phyloP scores from a whole-genome alignment of 2,329 filamentous ascomycete genomes.

The Chrysoporthe puriensis region DNA sequence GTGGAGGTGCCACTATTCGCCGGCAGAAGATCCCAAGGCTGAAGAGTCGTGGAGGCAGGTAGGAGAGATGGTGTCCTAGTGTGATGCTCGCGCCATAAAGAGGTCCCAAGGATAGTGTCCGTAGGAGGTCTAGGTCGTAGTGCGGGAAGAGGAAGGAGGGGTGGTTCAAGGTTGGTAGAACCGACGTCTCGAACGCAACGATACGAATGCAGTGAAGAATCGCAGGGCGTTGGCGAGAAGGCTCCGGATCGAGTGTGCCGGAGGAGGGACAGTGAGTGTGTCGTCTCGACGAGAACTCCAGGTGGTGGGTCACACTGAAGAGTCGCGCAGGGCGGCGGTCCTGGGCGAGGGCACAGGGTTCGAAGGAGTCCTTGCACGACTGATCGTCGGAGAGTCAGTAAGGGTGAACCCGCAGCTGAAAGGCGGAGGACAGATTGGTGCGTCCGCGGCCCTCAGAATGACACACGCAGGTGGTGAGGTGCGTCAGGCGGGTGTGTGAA shows the following conservation, averaged over 20 bases:
- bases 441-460: conserved; percentile 23
- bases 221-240: conserved; percentile 9
- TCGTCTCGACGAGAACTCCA: neutral
- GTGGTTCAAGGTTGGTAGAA: conserved; percentile 2
- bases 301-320: neutral
- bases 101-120: conserved; percentile 25
- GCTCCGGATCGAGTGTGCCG: neutral
- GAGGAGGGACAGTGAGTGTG: neutral
- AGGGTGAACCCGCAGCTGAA: conserved; percentile 10
- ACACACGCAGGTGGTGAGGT: conserved; percentile 21
- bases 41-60: conserved; percentile 40
- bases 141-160: conserved; percentile 5
- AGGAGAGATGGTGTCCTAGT: conserved; percentile 39
- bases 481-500: conserved; percentile 16
- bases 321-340: neutral
- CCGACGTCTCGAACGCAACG: conserved; percentile 8
- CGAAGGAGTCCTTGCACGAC: conserved; percentile 24
- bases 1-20: conserved; percentile 34
- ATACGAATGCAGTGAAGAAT: conserved; percentile 13
- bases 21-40: conserved; percentile 39
- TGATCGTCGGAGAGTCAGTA: conserved; percentile 23
- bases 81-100: conserved; percentile 44
- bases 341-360: conserved; percentile 7
- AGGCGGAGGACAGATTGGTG: conserved; percentile 9
- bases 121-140: neutral